Conservation (phyloP, 2,329 filamentous ascomycete genomes). For the Magnaporthiopsis poae region DNA sequence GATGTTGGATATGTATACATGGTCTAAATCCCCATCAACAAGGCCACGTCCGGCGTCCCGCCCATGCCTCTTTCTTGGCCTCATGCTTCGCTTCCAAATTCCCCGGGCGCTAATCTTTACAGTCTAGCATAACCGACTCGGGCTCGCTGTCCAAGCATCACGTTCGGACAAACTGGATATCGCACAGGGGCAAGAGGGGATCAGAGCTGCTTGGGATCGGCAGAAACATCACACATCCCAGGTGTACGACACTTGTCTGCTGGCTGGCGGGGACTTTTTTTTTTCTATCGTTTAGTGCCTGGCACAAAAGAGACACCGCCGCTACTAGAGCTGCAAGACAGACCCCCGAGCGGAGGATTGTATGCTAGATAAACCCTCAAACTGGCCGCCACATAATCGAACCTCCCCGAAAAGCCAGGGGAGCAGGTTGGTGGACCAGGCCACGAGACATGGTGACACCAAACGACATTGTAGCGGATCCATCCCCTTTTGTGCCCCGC, state of each 20-base stretch:
- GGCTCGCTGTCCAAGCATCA: not conserved
- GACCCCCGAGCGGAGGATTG: too few relatives aligned
- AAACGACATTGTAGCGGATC: not conserved
- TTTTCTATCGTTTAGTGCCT: not conserved
- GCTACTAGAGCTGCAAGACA: not conserved
- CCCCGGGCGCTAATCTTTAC: not conserved
- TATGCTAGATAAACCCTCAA: not conserved
- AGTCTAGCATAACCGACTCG: not conserved
- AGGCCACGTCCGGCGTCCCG: not conserved
- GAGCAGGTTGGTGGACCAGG: not conserved
- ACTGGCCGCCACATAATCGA: not conserved
- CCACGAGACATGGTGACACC: not conserved
- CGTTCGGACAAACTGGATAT: not conserved
- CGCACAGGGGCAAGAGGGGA: not conserved
- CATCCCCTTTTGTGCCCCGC: not conserved
- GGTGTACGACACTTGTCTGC: not conserved
- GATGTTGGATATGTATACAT: not conserved
- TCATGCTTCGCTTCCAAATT: not conserved
- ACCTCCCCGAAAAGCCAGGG: not conserved
- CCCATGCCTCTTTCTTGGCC: not conserved
- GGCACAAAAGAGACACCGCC: not conserved
- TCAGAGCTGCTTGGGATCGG: not conserved
- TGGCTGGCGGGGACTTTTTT: not conserved
- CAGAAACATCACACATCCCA: not conserved
- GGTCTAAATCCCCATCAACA: too few relatives aligned